Evolutionary conservation across 2,329 filamentous ascomycete species (phyloP).

Genomic region (Celoporthe dispersa): DNA sequence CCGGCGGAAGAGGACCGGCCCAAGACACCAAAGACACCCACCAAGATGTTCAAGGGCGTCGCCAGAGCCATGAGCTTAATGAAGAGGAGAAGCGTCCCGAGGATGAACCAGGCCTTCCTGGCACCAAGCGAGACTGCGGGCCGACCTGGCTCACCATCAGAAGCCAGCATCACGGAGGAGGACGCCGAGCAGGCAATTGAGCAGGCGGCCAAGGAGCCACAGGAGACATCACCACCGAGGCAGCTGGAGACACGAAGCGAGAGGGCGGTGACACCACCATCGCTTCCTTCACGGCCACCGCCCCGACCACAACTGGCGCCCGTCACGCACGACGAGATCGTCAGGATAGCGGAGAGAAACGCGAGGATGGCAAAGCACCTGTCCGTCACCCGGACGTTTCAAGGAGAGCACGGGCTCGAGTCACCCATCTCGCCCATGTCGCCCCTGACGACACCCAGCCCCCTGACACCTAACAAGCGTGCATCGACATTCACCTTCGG

Average conservation of each 20-base stretch:
- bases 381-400: constrained; percentile 14
- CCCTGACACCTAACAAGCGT: constrained; percentile 23
- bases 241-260: constrained; percentile 33
- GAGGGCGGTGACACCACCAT: constrained; percentile 36
- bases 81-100: constrained; percentile 58
- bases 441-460: constrained; percentile 22
- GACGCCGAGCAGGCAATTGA: constrained; percentile 21
- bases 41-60: constrained; percentile 53
- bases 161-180: constrained; percentile 32
- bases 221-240: constrained; percentile 12
- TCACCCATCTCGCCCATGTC: constrained; percentile 26
- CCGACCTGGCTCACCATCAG: constrained; percentile 36
- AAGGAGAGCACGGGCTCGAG: constrained; percentile 18
- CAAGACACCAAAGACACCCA: constrained; percentile 50
- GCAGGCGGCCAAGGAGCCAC: constrained; percentile 17
- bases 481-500: constrained; percentile 25
- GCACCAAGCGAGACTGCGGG: constrained; percentile 43
- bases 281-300: constrained; percentile 32
- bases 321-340: constrained; percentile 54
- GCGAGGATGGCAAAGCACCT: constrained; percentile 28
- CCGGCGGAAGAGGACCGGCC: constrained; percentile 37
- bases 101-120: constrained; percentile 44
- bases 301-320: constrained; percentile 37
- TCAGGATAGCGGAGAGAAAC: constrained; percentile 49
- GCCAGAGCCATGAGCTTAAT: constrained; percentile 57